Percentiles rank a stretch among this genome's conserved stretches.
These are phyloP conservation scores for Ascochyta lentis DNA, from an alignment of 2,329 filamentous ascomycete species.

Conservation along the genomic window DNA sequence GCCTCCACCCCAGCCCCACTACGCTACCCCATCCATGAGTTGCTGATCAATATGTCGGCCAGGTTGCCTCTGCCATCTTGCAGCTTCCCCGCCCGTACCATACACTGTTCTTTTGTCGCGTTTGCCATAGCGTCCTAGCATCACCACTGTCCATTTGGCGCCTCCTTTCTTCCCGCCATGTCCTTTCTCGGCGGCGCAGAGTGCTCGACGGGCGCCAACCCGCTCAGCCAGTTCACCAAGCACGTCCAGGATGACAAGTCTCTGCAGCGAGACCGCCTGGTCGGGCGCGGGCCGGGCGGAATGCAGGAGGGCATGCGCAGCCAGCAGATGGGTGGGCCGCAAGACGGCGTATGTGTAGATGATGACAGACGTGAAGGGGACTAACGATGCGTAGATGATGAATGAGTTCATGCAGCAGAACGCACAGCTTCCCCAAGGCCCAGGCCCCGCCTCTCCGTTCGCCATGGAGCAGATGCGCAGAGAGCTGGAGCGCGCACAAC, in stretches of 20 bases:
- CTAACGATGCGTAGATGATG: slow-evolving; percentile 71
- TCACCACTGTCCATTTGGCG: background rate
- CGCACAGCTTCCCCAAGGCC: slow-evolving; percentile 63
- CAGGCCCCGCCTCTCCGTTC: slow-evolving; percentile 63
- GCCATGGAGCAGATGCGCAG: slow-evolving; percentile 71
- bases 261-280: slow-evolving; percentile 86
- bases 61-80: slow-evolving; percentile 5
- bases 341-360: slow-evolving; percentile 61
- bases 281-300: slow-evolving; percentile 74
- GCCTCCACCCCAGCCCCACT: slow-evolving; percentile 19
- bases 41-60: slow-evolving; percentile 29
- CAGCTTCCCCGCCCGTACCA: slow-evolving; percentile 8
- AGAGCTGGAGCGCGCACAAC: slow-evolving; percentile 64
- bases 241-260: slow-evolving; percentile 96
- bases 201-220: slow-evolving; percentile 95
- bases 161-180: slow-evolving; percentile 63
- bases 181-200: slow-evolving; percentile 95
- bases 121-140: slow-evolving; percentile 5
- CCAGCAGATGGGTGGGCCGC: slow-evolving; percentile 69
- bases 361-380: too few species aligned
- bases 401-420: slow-evolving; percentile 89
- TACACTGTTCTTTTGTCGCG: slow-evolving; percentile 11
- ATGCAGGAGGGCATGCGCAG: slow-evolving; percentile 80
- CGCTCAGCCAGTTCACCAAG: slow-evolving; percentile 96
- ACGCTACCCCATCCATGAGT: slow-evolving; percentile 23